Percentiles rank a stretch among this genome's conserved stretches.
These are phyloP conservation scores for Metschnikowia lachancei DNA, from an alignment of 805 yeast species.

Conservation along the genomic window DNA sequence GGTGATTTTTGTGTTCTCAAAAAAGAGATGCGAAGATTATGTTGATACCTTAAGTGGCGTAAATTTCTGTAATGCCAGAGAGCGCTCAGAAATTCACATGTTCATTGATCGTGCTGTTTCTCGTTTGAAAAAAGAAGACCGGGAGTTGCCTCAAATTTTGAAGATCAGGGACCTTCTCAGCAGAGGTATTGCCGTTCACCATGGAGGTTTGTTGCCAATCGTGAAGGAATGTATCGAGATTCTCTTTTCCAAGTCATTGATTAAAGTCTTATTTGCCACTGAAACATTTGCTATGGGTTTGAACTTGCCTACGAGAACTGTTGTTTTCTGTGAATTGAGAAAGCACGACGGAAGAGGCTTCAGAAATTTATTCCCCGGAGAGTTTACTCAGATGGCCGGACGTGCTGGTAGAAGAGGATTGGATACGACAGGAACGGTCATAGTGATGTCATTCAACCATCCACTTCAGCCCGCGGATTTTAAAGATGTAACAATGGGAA, in stretches of 20 bases:
- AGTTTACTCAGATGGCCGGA: slow-evolving; percentile 98
- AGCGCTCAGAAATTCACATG: slow-evolving; percentile 89
- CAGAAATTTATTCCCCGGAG: slow-evolving; percentile 87
- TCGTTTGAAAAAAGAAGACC: slow-evolving; percentile 84
- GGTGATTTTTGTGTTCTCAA: slow-evolving; percentile 89
- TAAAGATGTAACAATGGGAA: slow-evolving; percentile 81
- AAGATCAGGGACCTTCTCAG: slow-evolving; percentile 77
- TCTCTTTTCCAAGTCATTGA: slow-evolving; percentile 77
- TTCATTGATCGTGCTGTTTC: slow-evolving; percentile 87
- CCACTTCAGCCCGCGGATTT: slow-evolving; percentile 59
- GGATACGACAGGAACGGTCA: slow-evolving; percentile 91
- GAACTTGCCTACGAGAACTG: slow-evolving; percentile 94
- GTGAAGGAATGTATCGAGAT: slow-evolving; percentile 93
- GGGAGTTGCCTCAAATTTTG: slow-evolving; percentile 88
- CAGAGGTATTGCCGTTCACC: slow-evolving; percentile 94
- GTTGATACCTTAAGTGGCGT: slow-evolving; percentile 73
- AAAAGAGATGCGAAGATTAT: slow-evolving; percentile 89
- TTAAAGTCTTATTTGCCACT: slow-evolving; percentile 91
- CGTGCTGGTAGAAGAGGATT: slow-evolving; percentile 98
- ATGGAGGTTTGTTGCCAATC: slow-evolving; percentile 89
- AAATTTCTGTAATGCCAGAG: slow-evolving; percentile 80
- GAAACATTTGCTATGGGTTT: slow-evolving; percentile 99
- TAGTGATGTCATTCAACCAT: slow-evolving; percentile 77
- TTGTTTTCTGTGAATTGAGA: slow-evolving; percentile 77
- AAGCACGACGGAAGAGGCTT: slow-evolving; percentile 89